Evolutionary conservation across 441 rosid genomes (phyloP), one percentile per base, ranked within the genome.

Genomic region (Pelargonium cotyledonis): DNA sequence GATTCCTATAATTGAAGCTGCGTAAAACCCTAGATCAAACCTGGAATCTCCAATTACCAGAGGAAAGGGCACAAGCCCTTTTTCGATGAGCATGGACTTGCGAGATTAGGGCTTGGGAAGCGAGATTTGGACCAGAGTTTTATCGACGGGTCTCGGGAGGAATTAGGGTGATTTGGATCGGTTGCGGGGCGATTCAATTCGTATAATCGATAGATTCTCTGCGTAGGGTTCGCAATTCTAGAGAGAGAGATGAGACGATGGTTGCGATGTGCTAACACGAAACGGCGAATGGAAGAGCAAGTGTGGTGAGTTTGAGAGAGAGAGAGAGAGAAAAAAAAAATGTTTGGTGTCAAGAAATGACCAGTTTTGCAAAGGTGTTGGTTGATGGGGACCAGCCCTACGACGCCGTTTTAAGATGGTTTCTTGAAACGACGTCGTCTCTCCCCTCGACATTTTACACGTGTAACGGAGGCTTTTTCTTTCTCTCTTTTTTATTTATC

Each of bases 381-480:
- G 53, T 65, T 65, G 68, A 65, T 41, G 68, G 68, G 51, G 51
- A 65, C 68, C n/a, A 65, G 51, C 14, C 8, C 23, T 6, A 41
- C 68, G 68, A 41, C 29, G 11, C 9, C 68, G 68, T 65, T 65
- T 65, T 29, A 5, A n/a, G 0, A 1, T 11, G 0, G 49, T 2
- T 44, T 6, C 2, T 1, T 26, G 2, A 51, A 51, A 51, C 58
- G 58, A 51, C n/a, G 19, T n/a, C 58, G 58, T 41, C 31, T 51
- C 6, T 51, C 5, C 58, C n/a, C 6, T n/a, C 58, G 11, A 44
- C 49, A 7, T 44, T 44, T 9, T 44, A 26, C 31, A 26, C 31
- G 31, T 26, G 31, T 26, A 26, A 26, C 31, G 31, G 31, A 26
- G 31, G 31, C 31, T 26, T 26, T 26, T 26, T 1, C 31, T 2